Evolutionary conservation across 78 protist species (phyloP).

Genomic region (Dictyostelium brefeldianum): DNA sequence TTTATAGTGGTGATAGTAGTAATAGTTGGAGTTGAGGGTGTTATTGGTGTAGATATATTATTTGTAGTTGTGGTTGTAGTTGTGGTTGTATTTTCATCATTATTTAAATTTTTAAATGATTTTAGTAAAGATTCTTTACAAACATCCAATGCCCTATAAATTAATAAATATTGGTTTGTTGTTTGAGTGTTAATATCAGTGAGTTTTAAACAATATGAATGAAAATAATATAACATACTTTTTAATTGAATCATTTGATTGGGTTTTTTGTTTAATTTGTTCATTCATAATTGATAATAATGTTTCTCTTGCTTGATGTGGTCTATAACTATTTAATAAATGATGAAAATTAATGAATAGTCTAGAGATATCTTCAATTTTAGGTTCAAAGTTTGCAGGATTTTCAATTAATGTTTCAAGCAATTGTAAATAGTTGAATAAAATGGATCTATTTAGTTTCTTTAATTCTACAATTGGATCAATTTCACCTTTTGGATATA

Average conservation of each 20-base stretch:
- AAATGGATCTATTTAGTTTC: slow-evolving; percentile 51
- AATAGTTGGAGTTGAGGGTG: neutral
- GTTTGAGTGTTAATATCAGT: neutral
- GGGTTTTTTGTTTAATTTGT: slow-evolving; percentile 58
- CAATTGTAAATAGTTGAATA: slow-evolving; percentile 75
- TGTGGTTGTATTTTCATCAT: neutral
- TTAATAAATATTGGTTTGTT: too few species aligned
- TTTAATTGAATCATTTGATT: slow-evolving; percentile 19
- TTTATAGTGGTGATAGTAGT: too few species aligned
- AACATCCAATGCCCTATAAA: slow-evolving; percentile 2
- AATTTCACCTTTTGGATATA: slow-evolving; percentile 64
- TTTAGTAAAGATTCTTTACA: slow-evolving; percentile 19
- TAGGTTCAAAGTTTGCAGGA: slow-evolving; percentile 26
- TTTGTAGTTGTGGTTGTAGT: neutral
- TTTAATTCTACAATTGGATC: slow-evolving; percentile 64
- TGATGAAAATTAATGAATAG: slow-evolving; percentile 73
- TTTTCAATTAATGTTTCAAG: slow-evolving; percentile 56
- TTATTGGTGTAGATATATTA: neutral
- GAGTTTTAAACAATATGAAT: too few species aligned
- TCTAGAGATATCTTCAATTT: slow-evolving; percentile 55
- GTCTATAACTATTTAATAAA: slow-evolving; percentile 73
- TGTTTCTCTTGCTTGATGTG: slow-evolving; percentile 79
- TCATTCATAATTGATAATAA: slow-evolving; percentile 58
- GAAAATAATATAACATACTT: slow-evolving; percentile 8
- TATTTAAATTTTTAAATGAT: slow-evolving; percentile 6